Evolutionary conservation across 139 green algal species (phyloP).

Genomic region (Picochlorum sp.): DNA sequence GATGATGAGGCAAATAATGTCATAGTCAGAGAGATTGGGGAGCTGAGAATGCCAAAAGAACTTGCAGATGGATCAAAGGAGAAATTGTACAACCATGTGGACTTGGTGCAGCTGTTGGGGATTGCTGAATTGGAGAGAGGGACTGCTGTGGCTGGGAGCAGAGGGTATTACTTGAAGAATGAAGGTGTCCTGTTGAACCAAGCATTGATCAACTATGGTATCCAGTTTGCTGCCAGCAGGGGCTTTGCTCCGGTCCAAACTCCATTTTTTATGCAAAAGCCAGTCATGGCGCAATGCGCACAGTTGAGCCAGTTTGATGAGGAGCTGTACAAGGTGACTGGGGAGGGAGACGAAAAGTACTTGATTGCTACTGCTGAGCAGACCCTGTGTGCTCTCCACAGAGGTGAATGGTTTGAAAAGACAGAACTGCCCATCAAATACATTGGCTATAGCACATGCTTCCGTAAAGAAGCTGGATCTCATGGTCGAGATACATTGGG

Average conservation of each 20-base stretch:
- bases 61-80: constrained; percentile 37
- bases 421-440: constrained; percentile 68
- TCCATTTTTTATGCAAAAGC: constrained; percentile 87
- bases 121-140: constrained; percentile 90
- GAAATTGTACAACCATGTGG: constrained; percentile 88
- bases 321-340: constrained; percentile 91
- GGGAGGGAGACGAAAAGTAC: constrained; percentile 98
- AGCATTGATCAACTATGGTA: constrained; percentile 79
- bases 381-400: constrained; percentile 90
- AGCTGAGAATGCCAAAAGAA: constrained; percentile 14
- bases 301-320: constrained; percentile 98
- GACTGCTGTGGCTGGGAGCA: constrained; percentile 52
- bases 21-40: constrained; percentile 66
- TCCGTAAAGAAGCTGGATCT: constrained; percentile 95
- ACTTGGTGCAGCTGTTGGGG: constrained; percentile 85
- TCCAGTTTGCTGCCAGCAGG: constrained; percentile 52
- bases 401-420: constrained; percentile 89
- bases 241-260: constrained; percentile 86
- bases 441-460: constrained; percentile 98
- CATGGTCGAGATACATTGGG: constrained; percentile 83
- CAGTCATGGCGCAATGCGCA: constrained; percentile 96
- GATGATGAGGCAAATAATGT: constrained; percentile 94
- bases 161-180: constrained; percentile 89
- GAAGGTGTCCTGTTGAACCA: constrained; percentile 96
- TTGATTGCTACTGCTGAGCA: constrained; percentile 98